Base-by-base conservation (phyloP, 805 yeast genomes). In the Schizosaccharomyces octosporus region DNA sequence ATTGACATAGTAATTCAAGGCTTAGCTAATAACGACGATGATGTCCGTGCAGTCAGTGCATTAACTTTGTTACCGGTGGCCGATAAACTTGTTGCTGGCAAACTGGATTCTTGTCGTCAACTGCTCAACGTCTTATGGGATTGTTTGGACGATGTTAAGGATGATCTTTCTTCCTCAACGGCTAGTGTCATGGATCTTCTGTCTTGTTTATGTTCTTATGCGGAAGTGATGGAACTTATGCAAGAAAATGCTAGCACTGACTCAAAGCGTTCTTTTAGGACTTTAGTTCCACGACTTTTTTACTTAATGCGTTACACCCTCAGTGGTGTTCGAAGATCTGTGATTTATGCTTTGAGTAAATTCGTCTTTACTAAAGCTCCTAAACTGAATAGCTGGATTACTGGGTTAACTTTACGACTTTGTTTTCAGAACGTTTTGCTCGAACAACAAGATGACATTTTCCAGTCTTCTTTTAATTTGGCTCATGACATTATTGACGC, bases 31-130 rank as follows among this genome's bases (percentile, higher is more conserved):
- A 77, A 81, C 62, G 95, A 88, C 66, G 97, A 89, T 70, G 99
- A 93, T 70, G 97, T 93, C 31, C 97, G 94, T 70, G 88, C 96
- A 7, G 96, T 90, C 58, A 88, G 95, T 29, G 97, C 98, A 0
- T 85, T 95, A 2, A 87, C 95, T 0, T 74, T 93, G 61, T 77
- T 90, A 0, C 98, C 98, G 3, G 86, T 93, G 59, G 88, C 95
- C 1, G 75, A 78, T n/a, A 86, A 87, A 65, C 87, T 90, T 70
- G 89, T 89, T n/a, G 74, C 77, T 48, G 73, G 84, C 55, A 79
- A 82, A 61, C 73, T 78, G 21, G 67, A 69, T 4, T 72, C 76
- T 0, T 75, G 82, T 43, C 75, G 75, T 58, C 65, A 71, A 21
- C 73, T 81, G 13, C 60, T 57, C 7, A 27, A 36, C 9, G 93